Base-by-base conservation (phyloP, 1,139 yeast genomes). In the Yamadazyma oceani region DNA sequence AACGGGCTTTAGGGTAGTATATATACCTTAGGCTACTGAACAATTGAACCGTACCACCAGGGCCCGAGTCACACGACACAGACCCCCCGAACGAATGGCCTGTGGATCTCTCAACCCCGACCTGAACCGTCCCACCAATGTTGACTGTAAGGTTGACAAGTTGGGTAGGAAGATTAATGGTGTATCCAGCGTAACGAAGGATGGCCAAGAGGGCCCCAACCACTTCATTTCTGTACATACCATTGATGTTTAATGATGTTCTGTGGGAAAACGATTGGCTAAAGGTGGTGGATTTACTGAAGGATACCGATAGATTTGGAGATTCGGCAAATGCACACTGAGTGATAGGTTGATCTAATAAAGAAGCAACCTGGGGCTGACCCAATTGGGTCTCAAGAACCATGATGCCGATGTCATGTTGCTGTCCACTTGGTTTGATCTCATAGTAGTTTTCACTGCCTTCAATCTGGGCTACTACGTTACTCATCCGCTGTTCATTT, bases 1-100 rank as follows among this genome's bases (percentile, higher is more conserved):
- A 43, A 26, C 35, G 32, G 8, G 48, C 48, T 7, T 48, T 32
- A 5, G 53, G 51, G 30, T 37, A 44, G 19, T 42, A 43, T 3
- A 36, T 26, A 28, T 44, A 46, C 8, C 44, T 21, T 5, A 42
- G 16, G 29, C 39, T 42, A 13, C 43, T 37, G 37, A 49, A 46
- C 39, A 49, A 26, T 32, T 49, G 53, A 3, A 36, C 44, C 6
- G 35, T 31, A 17, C 46, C 43, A 12, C 37, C 36, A 2, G n/a
- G 15, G 2, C 43, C 45, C 3, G 53, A 33, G 10, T 25, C 16
- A 34, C 53, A 49, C 9, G 38, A 26, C 2, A 48, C 32, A 2
- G 49, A 32, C 2, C 52, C 50, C 2, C 44, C 41, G 28, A 43
- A 44, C 2, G 44, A 32, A 24, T 31, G 36, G 14, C 42, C 17